These are phyloP conservation scores for Dactylella cylindrospora DNA, from an alignment of 2,329 filamentous ascomycete species.

Conservation along the genomic window DNA sequence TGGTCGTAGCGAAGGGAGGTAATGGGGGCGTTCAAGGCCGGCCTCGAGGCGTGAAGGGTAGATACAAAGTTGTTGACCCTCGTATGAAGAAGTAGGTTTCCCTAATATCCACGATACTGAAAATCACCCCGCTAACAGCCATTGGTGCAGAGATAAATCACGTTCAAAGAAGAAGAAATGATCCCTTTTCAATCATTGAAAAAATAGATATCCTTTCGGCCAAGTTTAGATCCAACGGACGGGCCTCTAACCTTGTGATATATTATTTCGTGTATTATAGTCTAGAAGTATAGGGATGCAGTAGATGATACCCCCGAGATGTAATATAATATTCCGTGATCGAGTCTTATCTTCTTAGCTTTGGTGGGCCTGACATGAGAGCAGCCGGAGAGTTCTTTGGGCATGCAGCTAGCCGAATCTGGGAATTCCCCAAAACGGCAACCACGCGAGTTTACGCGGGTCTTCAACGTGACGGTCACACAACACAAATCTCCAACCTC, in stretches of 20 bases:
- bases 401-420: constrained; percentile 6
- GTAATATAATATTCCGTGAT: too few species aligned
- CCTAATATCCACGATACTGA: not conserved
- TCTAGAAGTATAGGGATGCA: not conserved
- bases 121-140: constrained; percentile 45
- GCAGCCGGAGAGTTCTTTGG: too few species aligned
- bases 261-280: too few species aligned
- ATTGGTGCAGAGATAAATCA: constrained; percentile 76
- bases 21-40: constrained; percentile 85
- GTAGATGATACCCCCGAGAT: too few species aligned
- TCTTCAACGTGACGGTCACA: too few species aligned
- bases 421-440: constrained; percentile 34
- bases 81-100: constrained; percentile 91
- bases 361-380: too few species aligned
- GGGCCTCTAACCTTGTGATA: too few species aligned
- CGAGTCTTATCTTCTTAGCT: too few species aligned
- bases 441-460: constrained; percentile 32
- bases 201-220: not conserved
- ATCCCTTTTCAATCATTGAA: constrained; percentile 46
- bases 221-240: too few species aligned
- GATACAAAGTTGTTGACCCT: constrained; percentile 95
- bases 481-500: too few species aligned
- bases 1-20: constrained; percentile 81
- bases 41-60: constrained; percentile 88
- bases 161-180: constrained; percentile 68